Evolutionary conservation across 2,329 filamentous ascomycete genomes (phyloP).

Genomic region (Penicillium sp.): DNA sequence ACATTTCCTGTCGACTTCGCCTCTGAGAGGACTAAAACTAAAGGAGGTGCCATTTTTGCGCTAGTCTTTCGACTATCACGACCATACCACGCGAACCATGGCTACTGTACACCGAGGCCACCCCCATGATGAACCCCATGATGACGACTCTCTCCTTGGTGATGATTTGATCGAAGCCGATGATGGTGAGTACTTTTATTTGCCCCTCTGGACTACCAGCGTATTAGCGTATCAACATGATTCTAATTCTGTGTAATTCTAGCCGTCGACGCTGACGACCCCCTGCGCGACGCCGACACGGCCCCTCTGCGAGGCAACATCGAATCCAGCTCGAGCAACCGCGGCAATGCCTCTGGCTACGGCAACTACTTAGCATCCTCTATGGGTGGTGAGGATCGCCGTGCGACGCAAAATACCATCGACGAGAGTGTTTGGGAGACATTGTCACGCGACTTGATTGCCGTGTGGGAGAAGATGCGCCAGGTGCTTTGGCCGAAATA

Average conservation of each 20-base stretch:
- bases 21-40: slow-evolving; percentile 1
- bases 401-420: slow-evolving; percentile 86
- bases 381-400: slow-evolving; percentile 89
- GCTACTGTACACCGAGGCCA: slow-evolving; percentile 43
- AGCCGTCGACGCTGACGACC: slow-evolving; percentile 90
- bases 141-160: slow-evolving; percentile 61
- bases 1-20: slow-evolving; percentile 6
- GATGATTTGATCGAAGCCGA: slow-evolving; percentile 76
- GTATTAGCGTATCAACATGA: not conserved
- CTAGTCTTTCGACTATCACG: slow-evolving; percentile 6
- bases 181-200: slow-evolving; percentile 57
- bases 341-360: slow-evolving; percentile 57
- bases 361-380: slow-evolving; percentile 82
- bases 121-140: slow-evolving; percentile 58
- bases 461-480: slow-evolving; percentile 96
- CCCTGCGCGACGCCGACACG: slow-evolving; percentile 66
- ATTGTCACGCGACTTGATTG: slow-evolving; percentile 83
- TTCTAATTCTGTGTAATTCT: slow-evolving; percentile 30
- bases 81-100: slow-evolving; percentile 26
- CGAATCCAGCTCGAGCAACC: slow-evolving; percentile 52
- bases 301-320: slow-evolving; percentile 84
- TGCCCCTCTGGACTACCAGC: not conserved
- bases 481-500: slow-evolving; percentile 97
- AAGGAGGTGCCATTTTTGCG: slow-evolving; percentile 15
- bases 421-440: slow-evolving; percentile 98